Conservation (phyloP, 345 rosid genomes). For the Theobroma cacao region DNA sequence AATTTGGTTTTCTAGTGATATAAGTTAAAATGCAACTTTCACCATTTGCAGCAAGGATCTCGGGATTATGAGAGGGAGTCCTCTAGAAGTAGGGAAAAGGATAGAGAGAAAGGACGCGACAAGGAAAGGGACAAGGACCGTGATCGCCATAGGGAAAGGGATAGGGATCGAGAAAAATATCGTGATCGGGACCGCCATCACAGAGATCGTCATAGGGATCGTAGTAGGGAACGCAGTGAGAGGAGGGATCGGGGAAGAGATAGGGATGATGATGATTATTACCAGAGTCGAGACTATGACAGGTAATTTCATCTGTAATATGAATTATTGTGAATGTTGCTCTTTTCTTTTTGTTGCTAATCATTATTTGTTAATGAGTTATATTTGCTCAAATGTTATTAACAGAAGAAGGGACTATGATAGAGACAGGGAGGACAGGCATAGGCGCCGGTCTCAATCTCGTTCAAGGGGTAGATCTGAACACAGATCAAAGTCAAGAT, state of each 20-base stretch:
- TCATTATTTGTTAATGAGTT: background rate
- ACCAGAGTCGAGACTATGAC: constrained; percentile 54
- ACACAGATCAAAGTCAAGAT: constrained; percentile 66
- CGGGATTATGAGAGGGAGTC: constrained; percentile 63
- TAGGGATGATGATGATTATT: constrained; percentile 61
- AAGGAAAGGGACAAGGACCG: constrained; percentile 24
- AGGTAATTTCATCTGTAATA: constrained; percentile 40
- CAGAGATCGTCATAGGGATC: constrained; percentile 59
- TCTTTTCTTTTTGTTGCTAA: constrained; percentile 9
- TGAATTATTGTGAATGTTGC: background rate
- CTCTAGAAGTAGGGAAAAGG: constrained; percentile 47
- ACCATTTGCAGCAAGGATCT: constrained; percentile 46
- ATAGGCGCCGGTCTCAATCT: constrained; percentile 52
- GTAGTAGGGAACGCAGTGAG: constrained; percentile 63
- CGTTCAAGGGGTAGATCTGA: constrained; percentile 65
- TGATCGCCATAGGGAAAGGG: constrained; percentile 32
- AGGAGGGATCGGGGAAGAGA: constrained; percentile 73
- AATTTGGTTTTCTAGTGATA: background rate
- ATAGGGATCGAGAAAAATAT: constrained; percentile 30
- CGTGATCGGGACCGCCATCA: constrained; percentile 39
- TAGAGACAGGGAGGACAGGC: constrained; percentile 71
- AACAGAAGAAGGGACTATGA: constrained; percentile 66
- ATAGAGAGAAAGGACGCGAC: constrained; percentile 35
- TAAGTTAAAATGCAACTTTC: background rate
- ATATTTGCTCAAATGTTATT: background rate